phyloP scores from a whole-genome alignment of 106 monocot genomes.

The Dendrobium catenatum region DNA sequence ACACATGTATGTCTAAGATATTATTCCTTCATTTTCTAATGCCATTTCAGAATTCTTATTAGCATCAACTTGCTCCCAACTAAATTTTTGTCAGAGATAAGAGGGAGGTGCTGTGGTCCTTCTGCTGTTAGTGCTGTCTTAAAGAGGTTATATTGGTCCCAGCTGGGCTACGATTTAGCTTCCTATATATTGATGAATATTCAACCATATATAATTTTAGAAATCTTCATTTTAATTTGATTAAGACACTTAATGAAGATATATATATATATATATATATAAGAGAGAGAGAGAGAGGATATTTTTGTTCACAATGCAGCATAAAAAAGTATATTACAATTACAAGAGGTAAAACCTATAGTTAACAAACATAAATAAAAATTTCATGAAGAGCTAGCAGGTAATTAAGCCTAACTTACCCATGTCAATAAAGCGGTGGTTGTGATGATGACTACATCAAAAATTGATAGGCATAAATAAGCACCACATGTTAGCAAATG shows the following conservation, averaged over 20 bases:
- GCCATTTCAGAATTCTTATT: too few relatives aligned
- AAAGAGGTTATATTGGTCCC: too few relatives aligned
- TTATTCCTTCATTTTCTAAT: too few relatives aligned
- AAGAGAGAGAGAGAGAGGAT: too few relatives aligned
- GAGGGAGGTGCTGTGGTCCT: not conserved
- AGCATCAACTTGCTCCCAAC: too few relatives aligned
- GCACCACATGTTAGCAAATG: constrained; percentile 2
- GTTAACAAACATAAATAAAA: not conserved
- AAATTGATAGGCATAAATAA: not conserved
- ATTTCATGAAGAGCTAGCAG: not conserved
- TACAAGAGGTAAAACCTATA: not conserved
- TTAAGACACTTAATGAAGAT: too few relatives aligned
- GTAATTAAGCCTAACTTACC: not conserved
- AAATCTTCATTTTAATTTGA: not conserved
- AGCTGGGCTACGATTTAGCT: not conserved
- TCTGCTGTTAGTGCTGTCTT: not conserved
- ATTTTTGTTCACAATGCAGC: not conserved
- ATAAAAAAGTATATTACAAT: not conserved
- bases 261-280: too few relatives aligned
- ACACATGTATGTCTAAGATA: too few relatives aligned
- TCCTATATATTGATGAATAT: not conserved
- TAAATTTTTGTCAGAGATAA: not conserved
- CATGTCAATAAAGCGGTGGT: constrained; percentile 2
- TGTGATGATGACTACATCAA: not conserved
- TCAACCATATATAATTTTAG: not conserved